Percentiles rank a stretch among this genome's conserved stretches.
phyloP scores from a whole-genome alignment of 805 yeast species.

The Myxozyma udenii region DNA sequence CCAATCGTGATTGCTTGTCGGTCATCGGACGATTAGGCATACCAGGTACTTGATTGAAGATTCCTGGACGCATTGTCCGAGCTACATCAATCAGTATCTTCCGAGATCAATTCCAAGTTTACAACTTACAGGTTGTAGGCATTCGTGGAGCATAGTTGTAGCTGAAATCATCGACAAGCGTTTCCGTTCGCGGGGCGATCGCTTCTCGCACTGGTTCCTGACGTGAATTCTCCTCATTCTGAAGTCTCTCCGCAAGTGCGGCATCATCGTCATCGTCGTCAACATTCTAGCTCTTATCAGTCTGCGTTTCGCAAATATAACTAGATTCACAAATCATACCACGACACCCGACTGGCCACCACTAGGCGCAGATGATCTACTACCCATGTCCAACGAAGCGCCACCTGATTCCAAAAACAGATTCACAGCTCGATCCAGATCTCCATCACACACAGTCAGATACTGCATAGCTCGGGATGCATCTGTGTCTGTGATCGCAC shows the following conservation, averaged over 20 bases:
- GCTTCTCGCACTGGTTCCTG: constrained; percentile 62
- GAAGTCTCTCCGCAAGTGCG: constrained; percentile 32
- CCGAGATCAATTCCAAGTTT: constrained; percentile 19
- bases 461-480: constrained; percentile 67
- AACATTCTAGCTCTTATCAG: not conserved
- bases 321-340: not conserved
- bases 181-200: constrained; percentile 73
- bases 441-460: constrained; percentile 70
- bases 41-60: constrained; percentile 52
- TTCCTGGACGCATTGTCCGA: constrained; percentile 32
- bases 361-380: not conserved
- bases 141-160: constrained; percentile 21
- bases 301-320: not conserved
- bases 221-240: constrained; percentile 33
- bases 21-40: constrained; percentile 6
- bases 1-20: constrained; percentile 63
- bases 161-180: constrained; percentile 52
- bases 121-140: not conserved
- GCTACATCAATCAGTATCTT: not conserved
- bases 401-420: constrained; percentile 66
- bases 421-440: constrained; percentile 80
- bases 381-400: constrained; percentile 31
- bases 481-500: constrained; percentile 81
- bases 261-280: constrained; percentile 28
- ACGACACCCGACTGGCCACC: not conserved